Evolutionary conservation across 176 grass and related monocot species (phyloP).

Genomic region (Oryza longistaminata): DNA sequence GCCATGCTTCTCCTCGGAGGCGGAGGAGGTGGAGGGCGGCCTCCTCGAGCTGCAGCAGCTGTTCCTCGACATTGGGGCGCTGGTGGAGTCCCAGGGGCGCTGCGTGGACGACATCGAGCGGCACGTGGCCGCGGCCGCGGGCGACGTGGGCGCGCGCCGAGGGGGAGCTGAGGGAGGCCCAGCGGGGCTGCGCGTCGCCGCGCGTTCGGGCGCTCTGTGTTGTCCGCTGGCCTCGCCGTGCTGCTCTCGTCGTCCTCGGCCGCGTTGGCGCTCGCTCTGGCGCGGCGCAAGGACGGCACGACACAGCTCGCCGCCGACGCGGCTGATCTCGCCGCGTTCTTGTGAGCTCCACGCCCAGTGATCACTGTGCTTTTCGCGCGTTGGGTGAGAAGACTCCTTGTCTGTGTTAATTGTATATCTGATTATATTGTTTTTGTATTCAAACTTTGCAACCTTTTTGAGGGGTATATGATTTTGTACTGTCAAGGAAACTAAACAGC

Average conservation of each 20-base stretch:
- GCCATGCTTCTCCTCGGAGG: constrained; percentile 41
- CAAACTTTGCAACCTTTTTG: neutral
- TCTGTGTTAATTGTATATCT: neutral
- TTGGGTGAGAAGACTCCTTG: neutral
- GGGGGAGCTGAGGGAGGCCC: constrained; percentile 48
- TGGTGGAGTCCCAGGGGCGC: constrained; percentile 68
- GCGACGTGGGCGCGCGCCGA: constrained; percentile 50
- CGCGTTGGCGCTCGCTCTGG: constrained; percentile 23
- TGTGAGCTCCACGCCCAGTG: neutral
- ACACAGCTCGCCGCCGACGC: neutral
- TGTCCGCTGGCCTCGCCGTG: constrained; percentile 34
- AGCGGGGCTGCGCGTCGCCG: constrained; percentile 28
- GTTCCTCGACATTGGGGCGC: constrained; percentile 79
- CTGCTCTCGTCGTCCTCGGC: constrained; percentile 48
- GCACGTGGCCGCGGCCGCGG: constrained; percentile 48
- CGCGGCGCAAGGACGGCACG: constrained; percentile 21
- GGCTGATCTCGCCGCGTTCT: neutral
- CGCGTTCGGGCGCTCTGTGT: too few species aligned
- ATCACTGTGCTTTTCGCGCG: neutral
- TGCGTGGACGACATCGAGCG: constrained; percentile 59
- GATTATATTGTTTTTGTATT: too few species aligned
- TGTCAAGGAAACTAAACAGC: neutral
- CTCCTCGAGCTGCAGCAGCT: constrained; percentile 84
- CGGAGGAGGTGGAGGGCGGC: constrained; percentile 60
- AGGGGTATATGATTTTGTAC: neutral